Conservation (phyloP, 2,329 filamentous ascomycete genomes). For the Cercospora canescens region DNA sequence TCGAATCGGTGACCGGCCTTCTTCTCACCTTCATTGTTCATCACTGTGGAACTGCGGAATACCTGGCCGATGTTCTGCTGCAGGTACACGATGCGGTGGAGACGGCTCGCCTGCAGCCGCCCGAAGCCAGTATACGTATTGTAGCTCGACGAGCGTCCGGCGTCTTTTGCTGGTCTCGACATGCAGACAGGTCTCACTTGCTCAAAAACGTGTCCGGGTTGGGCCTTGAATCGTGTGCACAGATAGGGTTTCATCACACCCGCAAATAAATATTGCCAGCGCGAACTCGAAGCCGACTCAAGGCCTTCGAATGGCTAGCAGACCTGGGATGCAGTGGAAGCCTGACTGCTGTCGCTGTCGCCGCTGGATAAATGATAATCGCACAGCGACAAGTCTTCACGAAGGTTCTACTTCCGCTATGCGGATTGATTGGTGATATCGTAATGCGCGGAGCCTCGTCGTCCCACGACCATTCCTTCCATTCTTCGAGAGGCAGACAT, state of each 20-base stretch:
- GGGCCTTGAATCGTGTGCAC: neutral
- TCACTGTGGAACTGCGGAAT: neutral
- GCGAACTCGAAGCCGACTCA: neutral
- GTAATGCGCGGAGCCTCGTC: neutral
- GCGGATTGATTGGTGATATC: neutral
- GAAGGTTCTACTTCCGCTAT: neutral
- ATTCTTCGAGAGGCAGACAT: neutral
- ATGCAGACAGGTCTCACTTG: neutral
- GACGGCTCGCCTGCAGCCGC: neutral
- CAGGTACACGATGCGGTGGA: conserved; percentile 1
- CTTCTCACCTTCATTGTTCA: neutral
- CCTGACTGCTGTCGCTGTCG: neutral
- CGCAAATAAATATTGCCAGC: neutral
- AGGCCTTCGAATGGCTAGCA: neutral
- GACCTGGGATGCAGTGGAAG: neutral
- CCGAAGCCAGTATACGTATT: neutral
- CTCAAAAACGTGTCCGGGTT: neutral
- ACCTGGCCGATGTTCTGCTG: neutral
- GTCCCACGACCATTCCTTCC: neutral
- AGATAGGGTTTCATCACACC: neutral
- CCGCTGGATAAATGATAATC: neutral
- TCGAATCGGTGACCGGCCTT: neutral
- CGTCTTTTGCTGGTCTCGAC: no score
- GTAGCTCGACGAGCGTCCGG: neutral
- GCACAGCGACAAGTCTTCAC: neutral